phyloP scores from a whole-genome alignment of 768 basidiomycete species.

The Tubosaeta sp. region DNA sequence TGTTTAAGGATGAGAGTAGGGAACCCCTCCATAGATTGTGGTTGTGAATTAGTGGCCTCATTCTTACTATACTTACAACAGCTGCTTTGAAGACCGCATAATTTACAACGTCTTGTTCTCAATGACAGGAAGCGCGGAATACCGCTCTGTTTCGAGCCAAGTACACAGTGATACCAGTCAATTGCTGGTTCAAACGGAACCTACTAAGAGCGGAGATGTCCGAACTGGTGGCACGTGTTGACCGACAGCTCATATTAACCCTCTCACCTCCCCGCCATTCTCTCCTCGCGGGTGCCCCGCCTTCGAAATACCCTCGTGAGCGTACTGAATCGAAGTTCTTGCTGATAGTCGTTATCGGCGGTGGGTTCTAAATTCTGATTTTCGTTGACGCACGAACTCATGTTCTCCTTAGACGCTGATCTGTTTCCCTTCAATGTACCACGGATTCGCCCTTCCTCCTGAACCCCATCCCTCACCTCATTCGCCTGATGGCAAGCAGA shows the following conservation, averaged over 20 bases:
- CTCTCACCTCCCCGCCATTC: too few species aligned
- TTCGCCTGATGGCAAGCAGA: neutral
- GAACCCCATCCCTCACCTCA: neutral
- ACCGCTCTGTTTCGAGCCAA: too few species aligned
- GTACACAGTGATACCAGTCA: too few species aligned
- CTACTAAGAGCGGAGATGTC: too few species aligned
- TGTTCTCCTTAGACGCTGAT: slow-evolving; percentile 2
- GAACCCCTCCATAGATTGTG: slow-evolving; percentile 7
- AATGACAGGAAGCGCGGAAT: neutral
- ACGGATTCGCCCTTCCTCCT: neutral
- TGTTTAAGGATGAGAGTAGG: slow-evolving; percentile 11
- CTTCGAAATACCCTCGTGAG: too few species aligned
- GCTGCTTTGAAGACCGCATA: too few species aligned
- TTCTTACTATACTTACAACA: neutral
- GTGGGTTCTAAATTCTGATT: neutral
- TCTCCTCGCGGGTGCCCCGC: neutral
- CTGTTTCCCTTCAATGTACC: neutral
- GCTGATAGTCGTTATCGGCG: neutral
- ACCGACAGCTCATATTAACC: too few species aligned
- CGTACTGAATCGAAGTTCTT: neutral
- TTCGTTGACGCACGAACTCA: neutral
- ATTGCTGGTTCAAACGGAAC: too few species aligned
- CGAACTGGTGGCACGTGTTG: too few species aligned
- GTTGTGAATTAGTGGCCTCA: slow-evolving; percentile 27
- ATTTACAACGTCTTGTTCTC: neutral